Percentiles rank a stretch among this genome's conserved stretches.
These are phyloP conservation scores for Cajanus cajan DNA, from an alignment of 306 rosid species.

Conservation along the genomic window DNA sequence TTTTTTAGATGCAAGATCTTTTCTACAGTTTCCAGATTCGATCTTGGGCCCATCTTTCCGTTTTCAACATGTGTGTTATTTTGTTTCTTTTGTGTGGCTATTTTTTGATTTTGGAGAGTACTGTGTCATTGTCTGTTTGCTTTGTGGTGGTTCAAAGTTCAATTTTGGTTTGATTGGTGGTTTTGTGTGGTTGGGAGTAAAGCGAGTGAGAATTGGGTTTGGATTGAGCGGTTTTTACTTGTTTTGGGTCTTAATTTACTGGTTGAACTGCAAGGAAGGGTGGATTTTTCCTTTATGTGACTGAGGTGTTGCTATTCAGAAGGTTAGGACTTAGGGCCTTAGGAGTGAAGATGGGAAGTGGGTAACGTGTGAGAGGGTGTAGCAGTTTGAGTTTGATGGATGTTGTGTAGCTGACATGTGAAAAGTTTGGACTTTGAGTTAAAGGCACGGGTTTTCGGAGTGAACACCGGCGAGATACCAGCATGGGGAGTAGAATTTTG, in stretches of 20 bases:
- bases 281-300: background rate
- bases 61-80: too few relatives aligned
- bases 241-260: conserved; percentile 24
- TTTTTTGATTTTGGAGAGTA: conserved; percentile 1
- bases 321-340: background rate
- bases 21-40: too few relatives aligned
- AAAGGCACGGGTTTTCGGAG: background rate
- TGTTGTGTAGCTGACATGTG: conserved; percentile 14
- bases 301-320: background rate
- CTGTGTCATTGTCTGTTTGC: conserved; percentile 25
- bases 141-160: conserved; percentile 19
- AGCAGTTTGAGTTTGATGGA: conserved; percentile 12
- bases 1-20: too few relatives aligned
- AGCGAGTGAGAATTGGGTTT: conserved; percentile 28
- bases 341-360: conserved; percentile 6
- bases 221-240: background rate
- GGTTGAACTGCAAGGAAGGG: background rate
- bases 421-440: conserved; percentile 11
- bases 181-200: conserved; percentile 31
- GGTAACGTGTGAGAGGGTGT: background rate
- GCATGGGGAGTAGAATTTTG: background rate
- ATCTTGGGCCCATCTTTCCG: too few relatives aligned
- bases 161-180: conserved; percentile 26
- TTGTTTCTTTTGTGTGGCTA: background rate
- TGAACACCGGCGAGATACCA: background rate